phyloP scores from a whole-genome alignment of 208 protist species.

The Leishmania martiniquensis region DNA sequence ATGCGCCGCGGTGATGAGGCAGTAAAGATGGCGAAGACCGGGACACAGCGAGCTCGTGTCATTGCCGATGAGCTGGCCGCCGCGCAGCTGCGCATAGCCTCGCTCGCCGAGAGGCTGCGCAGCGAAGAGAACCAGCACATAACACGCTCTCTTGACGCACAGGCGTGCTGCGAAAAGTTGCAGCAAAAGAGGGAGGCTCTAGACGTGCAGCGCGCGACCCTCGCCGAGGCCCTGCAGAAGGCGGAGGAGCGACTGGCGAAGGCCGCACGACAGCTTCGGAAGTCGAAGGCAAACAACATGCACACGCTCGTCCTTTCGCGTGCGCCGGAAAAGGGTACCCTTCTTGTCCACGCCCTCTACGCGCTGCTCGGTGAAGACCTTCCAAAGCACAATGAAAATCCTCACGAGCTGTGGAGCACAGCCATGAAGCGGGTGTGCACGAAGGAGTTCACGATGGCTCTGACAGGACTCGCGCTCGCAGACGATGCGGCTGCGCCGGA shows the following conservation, averaged over 20 bases:
- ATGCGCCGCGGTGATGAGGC: constrained; percentile 33
- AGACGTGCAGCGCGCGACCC: not conserved
- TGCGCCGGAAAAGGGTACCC: constrained; percentile 41
- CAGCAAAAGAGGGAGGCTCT: constrained; percentile 11
- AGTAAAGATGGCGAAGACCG: constrained; percentile 47
- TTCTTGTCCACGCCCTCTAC: constrained; percentile 62
- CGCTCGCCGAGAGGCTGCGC: constrained; percentile 28
- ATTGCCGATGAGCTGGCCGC: constrained; percentile 43
- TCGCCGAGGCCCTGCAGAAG: constrained; percentile 18
- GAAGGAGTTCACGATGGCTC: constrained; percentile 36
- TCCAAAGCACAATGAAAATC: constrained; percentile 32
- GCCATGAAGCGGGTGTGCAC: constrained; percentile 51
- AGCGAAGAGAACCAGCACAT: constrained; percentile 25
- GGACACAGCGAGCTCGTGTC: constrained; percentile 40
- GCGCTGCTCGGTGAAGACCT: constrained; percentile 67
- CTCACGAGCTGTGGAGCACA: constrained; percentile 58
- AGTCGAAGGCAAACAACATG: constrained; percentile 42
- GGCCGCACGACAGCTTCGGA: constrained; percentile 35
- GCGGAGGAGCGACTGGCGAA: constrained; percentile 33
- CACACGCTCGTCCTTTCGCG: constrained; percentile 43
- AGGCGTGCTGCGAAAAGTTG: constrained; percentile 18
- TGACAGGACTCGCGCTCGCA: constrained; percentile 31
- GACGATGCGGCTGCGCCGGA: constrained; percentile 2
- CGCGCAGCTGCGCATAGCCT: constrained; percentile 27
- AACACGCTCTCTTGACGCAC: constrained; percentile 24